These are phyloP conservation scores for Solanum appendiculatum DNA, from an alignment of 257 asterid species.

Conservation along the genomic window DNA sequence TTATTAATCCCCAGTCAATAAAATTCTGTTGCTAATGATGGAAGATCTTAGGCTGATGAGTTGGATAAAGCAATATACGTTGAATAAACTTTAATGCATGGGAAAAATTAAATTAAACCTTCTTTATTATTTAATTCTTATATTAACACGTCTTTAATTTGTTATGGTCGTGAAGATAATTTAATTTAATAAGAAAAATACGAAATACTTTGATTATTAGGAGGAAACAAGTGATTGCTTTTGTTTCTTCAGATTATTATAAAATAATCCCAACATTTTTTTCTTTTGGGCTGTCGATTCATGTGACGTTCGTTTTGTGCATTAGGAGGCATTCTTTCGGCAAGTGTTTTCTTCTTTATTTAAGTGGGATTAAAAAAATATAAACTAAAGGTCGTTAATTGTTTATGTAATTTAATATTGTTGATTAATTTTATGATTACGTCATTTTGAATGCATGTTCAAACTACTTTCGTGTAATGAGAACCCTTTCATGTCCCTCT, in stretches of 20 bases:
- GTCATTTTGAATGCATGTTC: constrained; percentile 6
- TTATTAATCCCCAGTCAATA: background rate
- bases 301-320: background rate
- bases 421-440: background rate
- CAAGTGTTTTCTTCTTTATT: constrained; percentile 4
- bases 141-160: background rate
- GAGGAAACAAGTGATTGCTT: constrained; percentile 11
- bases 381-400: background rate
- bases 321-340: constrained; percentile 16
- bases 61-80: background rate
- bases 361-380: background rate
- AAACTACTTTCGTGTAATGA: constrained; percentile 4
- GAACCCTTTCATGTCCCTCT: background rate
- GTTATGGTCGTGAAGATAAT: background rate
- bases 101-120: background rate
- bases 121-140: background rate
- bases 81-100: background rate
- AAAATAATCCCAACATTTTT: background rate
- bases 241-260: background rate
- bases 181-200: background rate
- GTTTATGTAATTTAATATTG: background rate
- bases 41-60: background rate
- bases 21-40: background rate
- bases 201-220: background rate
- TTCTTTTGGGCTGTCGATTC: constrained; percentile 14